These are phyloP conservation scores for Trifolium repens DNA, from an alignment of 306 rosid genomes.

Conservation along the genomic window DNA sequence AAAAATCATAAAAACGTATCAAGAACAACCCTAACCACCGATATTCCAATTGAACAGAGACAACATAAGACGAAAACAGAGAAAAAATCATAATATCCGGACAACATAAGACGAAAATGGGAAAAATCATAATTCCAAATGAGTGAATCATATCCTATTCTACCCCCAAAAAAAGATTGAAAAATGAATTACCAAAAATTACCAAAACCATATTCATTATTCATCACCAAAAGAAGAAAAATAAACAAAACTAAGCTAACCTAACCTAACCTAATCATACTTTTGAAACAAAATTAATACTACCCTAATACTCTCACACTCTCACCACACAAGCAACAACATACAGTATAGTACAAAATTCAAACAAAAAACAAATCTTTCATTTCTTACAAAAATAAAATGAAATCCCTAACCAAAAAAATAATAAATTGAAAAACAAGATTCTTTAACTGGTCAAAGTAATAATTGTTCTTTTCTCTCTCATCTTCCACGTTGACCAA, in stretches of 20 bases:
- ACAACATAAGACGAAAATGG: slow-evolving; percentile 10
- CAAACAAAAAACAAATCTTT: not conserved
- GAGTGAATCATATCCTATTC: not conserved
- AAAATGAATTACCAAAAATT: slow-evolving; percentile 8
- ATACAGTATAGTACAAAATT: not conserved
- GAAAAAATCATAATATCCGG: not conserved
- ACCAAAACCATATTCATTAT: slow-evolving; percentile 9
- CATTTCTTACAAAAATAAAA: not conserved
- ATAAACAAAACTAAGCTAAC: not conserved
- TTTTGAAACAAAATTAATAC: slow-evolving; percentile 6
- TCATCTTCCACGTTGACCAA: slow-evolving; percentile 38
- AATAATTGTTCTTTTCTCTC: not conserved
- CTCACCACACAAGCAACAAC: not conserved
- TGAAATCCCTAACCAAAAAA: not conserved
- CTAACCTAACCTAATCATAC: not conserved
- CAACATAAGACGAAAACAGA: slow-evolving; percentile 5
- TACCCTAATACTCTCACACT: not conserved
- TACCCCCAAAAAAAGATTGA: slow-evolving; percentile 8
- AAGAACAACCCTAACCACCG: too few species aligned
- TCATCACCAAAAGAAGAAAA: not conserved
- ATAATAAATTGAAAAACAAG: not conserved
- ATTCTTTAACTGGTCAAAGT: slow-evolving; percentile 40
- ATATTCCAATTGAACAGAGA: too few species aligned
- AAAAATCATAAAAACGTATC: not conserved
- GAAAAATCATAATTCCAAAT: slow-evolving; percentile 10